Conservation (phyloP, 495 filamentous ascomycete genomes). For the Podospora tetraspora region DNA sequence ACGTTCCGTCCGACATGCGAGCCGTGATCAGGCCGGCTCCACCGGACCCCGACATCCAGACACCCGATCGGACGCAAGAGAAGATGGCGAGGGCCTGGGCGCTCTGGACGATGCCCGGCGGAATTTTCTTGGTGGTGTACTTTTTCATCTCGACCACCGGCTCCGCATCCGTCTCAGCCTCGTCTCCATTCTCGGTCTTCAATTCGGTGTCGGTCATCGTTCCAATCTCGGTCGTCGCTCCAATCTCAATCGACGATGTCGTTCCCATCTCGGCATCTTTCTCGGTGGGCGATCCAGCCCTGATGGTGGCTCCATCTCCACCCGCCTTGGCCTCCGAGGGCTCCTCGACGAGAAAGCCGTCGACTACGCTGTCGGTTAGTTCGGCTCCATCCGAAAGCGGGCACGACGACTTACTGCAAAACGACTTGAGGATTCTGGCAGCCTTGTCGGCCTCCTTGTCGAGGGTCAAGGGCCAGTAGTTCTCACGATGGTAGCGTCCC, state of each 20-base stretch:
- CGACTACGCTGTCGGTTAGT: conserved; percentile 26
- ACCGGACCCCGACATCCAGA: conserved; percentile 86
- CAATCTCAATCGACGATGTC: neutral
- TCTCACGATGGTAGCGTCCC: conserved; percentile 48
- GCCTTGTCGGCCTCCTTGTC: conserved; percentile 86
- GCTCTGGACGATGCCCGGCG: conserved; percentile 70
- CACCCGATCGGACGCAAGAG: conserved; percentile 85
- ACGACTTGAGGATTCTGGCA: conserved; percentile 74
- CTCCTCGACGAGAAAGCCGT: conserved; percentile 40
- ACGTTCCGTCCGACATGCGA: conserved; percentile 73
- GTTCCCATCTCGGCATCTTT: neutral
- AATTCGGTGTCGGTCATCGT: neutral
- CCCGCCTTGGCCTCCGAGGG: neutral
- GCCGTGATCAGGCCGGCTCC: conserved; percentile 78
- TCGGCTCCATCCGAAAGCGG: neutral
- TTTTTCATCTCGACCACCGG: conserved; percentile 1
- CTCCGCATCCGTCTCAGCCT: neutral
- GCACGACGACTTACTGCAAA: conserved; percentile 54
- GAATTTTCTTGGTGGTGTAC: conserved; percentile 75
- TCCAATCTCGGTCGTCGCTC: neutral
- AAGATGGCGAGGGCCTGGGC: conserved; percentile 87
- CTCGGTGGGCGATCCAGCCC: neutral
- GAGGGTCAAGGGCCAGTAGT: conserved; percentile 73
- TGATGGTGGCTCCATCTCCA: neutral
- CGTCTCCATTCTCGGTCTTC: neutral